These are phyloP conservation scores for Albugo laibachii DNA, from an alignment of 352 stramenopile genomes.

Conservation along the genomic window DNA sequence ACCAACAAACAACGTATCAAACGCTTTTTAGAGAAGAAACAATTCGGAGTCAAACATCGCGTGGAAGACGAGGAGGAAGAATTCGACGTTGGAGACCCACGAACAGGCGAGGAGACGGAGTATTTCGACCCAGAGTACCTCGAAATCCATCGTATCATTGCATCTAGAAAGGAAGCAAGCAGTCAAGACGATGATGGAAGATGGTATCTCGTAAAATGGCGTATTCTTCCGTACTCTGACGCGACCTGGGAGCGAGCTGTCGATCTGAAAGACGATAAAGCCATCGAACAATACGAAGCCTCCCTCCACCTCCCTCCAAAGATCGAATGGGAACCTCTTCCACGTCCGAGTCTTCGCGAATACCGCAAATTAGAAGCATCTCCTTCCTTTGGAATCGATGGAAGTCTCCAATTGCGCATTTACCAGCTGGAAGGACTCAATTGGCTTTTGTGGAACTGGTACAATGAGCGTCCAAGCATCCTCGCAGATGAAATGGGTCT, in stretches of 20 bases:
- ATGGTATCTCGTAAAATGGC: slow-evolving; percentile 79
- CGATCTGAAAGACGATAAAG: slow-evolving; percentile 69
- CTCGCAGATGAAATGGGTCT: slow-evolving; percentile 85
- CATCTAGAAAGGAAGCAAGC: slow-evolving; percentile 36
- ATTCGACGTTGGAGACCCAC: slow-evolving; percentile 7
- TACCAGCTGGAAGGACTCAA: slow-evolving; percentile 81
- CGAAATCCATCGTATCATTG: slow-evolving; percentile 76
- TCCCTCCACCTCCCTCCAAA: slow-evolving; percentile 32
- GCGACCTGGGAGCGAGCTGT: slow-evolving; percentile 76
- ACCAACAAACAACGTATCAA: slow-evolving; percentile 80
- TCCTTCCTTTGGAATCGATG: slow-evolving; percentile 45
- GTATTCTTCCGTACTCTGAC: slow-evolving; percentile 66
- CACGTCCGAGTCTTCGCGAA: slow-evolving; percentile 50
- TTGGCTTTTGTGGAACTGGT: slow-evolving; percentile 82
- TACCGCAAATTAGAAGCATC: slow-evolving; percentile 76
- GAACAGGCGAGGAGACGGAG: slow-evolving; percentile 29
- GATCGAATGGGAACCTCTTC: slow-evolving; percentile 30
- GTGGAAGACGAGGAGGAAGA: slow-evolving; percentile 17
- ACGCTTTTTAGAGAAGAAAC: slow-evolving; percentile 71
- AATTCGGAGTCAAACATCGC: slow-evolving; percentile 10
- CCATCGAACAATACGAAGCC: slow-evolving; percentile 53
- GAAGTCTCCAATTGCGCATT: slow-evolving; percentile 44
- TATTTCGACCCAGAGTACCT: slow-evolving; percentile 84
- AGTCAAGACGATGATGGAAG: slow-evolving; percentile 21
- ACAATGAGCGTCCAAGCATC: slow-evolving; percentile 76